phyloP scores from a whole-genome alignment of 805 yeast species.

The Candida morakotiae region DNA sequence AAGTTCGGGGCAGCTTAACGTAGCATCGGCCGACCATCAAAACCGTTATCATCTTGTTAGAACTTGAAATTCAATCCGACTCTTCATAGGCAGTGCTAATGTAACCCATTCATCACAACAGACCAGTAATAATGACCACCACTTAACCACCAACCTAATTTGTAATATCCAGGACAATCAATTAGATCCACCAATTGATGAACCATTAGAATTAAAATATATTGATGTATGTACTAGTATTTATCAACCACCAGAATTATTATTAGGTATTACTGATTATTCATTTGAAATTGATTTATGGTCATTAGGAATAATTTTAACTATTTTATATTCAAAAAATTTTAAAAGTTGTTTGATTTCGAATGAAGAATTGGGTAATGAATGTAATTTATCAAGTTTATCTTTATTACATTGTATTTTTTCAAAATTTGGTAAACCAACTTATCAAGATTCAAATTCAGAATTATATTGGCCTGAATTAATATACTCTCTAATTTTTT shows the following conservation, averaged over 20 bases:
- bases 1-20: too few relatives aligned
- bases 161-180: too few relatives aligned
- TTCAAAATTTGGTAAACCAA: conserved; percentile 60
- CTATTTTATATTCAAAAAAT: conserved; percentile 41
- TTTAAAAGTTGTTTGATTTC: conserved; percentile 26
- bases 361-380: conserved; percentile 23
- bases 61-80: too few relatives aligned
- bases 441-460: conserved; percentile 13
- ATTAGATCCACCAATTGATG: conserved; percentile 1
- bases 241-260: conserved; percentile 72
- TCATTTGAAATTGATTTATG: conserved; percentile 61
- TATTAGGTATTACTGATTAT: conserved; percentile 58
- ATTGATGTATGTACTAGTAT: conserved; percentile 64
- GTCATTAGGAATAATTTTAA: conserved; percentile 62
- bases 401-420: conserved; percentile 54
- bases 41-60: too few relatives aligned
- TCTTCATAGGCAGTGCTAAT: too few relatives aligned
- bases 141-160: too few relatives aligned
- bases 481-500: too few relatives aligned
- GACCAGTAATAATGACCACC: too few relatives aligned
- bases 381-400: conserved; percentile 50
- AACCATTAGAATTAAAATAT: conserved; percentile 38
- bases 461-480: conserved; percentile 35
- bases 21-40: too few relatives aligned
- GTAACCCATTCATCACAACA: too few relatives aligned